Evolutionary conservation across 305 asterid genomes (phyloP), one percentile per base, ranked within the genome.

Genomic region (Ajuga reptans): DNA sequence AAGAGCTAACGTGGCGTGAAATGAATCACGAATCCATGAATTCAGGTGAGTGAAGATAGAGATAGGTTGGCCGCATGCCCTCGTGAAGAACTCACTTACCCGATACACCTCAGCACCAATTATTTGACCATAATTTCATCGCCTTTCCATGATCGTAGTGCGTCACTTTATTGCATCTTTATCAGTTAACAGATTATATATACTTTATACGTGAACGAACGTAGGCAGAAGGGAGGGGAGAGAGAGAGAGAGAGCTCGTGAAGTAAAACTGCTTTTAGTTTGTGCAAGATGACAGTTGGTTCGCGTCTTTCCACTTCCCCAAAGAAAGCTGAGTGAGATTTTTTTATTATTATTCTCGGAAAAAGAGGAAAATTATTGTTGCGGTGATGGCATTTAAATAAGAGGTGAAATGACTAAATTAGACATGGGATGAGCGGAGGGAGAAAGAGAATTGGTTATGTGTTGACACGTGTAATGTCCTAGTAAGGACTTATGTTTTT

Each of bases 11-110:
- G 84, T 81, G 90, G 88, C 83, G 45, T 73, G 66, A 62, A 24
- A 63, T 64, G 64, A 70, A 72, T 81, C 88, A 88, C 84, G 78
- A 75, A 77, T 65, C 51, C 66, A 56, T 5, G 67, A 79, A 63
- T 70, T 77, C 47, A 53, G 80, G 71, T 59, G 72, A 77, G 34
- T 7, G 45, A 33, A 61, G 84, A 65, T 56, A 64, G 75, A 64
- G 73, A 77, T 57, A 57, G 80, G 80, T 11, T 37, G 43, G 66
- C 15, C 11, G 81, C 80, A 77, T 41, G 78, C 77, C 74, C 90
- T 85, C 94, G 94, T 88, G 97, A 90, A 79, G 69, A 68, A 61
- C 79, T 67, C 79, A 79, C 88, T 79, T 78, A 77, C 78, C 72
- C 66, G 53, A 43, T 46, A 79, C 80, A 82, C 75, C 77, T 69